Evolutionary conservation across 2,329 filamentous ascomycete genomes (phyloP), one percentile per base, ranked within the genome.

Genomic region (Apiospora koreana): DNA sequence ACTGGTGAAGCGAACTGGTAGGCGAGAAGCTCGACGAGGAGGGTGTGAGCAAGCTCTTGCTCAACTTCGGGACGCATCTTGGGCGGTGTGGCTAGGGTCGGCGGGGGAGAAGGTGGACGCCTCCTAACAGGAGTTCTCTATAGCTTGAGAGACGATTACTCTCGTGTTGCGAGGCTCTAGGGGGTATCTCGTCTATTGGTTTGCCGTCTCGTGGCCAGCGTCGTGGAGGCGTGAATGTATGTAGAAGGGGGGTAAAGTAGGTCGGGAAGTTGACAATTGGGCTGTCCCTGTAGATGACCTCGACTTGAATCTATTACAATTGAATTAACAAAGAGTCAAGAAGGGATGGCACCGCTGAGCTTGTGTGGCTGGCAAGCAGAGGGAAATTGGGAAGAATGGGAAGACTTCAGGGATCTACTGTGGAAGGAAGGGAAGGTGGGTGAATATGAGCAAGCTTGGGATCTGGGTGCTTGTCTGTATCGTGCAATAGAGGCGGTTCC

Each of bases 1-100:
- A 99, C 96, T 67, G 96, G 96, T 69, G 95, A 98, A 78, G 96
- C 96, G 83, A 99, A 99, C 82, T 99, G 96, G 85, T 98, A 99
- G 86, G 96, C 96, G 77, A 99, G 91, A 74, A 99, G 93, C 91
- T 99, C 96, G 75, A 99, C 94, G 81, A 99, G 93, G 84, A 99
- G 90, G 76, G 95, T 98, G 85, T 99, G 95, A 80, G 96, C 93
- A 83, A 99, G 93, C 88, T 99, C 96, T 86, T 99, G 96, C 91
- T 99, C 95, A 83, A 98, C 88, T 90, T 99, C 96, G 83, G 96
- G 96, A 87, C 94, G 94, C 95, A 98, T 98, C 78, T 79, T 92
- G 86, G 78, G 70, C 67, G 76, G 70, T 70, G 73, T 67, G 68
- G 70, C 69, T 72, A 68, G 69, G 69, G 64, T 68, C 73, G 66